Base-by-base conservation (phyloP, 805 yeast species). In the Sugiyamaella qingdaonensis region DNA sequence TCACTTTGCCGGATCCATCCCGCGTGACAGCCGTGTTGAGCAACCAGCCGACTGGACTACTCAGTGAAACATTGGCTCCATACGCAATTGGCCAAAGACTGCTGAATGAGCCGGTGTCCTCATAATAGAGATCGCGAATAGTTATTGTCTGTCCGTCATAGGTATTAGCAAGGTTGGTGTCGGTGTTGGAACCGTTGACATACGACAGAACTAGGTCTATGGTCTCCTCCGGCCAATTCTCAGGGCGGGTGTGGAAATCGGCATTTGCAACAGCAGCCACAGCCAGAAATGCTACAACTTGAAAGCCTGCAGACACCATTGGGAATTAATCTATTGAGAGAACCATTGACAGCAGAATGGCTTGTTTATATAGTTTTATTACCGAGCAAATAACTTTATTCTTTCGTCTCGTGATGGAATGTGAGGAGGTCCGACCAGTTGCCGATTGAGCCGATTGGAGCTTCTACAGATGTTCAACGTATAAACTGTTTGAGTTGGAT, bases 1-100 rank as follows among this genome's bases (percentile, higher is more conserved):
- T 48, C 13, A 48, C 45, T 32, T 48, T 35, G 3, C 51, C 51
- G 19, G 51, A 48, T 2, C 45, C 34, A 5, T 48, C 35, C 11
- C 51, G 43, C 2, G 43, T 36, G 13, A 48, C 51, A n/a, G 39
- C 32, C 11, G 51, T 37, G 19, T 48, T 48, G 34, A 48, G 45
- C 48, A 48, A 21, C 51, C 51, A 48, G 4, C 51, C 51, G 18
- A 48, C 35, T 7, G 51, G 51, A 33, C 45, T 37, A 36, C 45
- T 35, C 33, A 48, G 33, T 5, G 51, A 18, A 3, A 48, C 51
- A 35, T 48, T 48, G 31, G 51, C 51, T 10, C 39, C 51, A 35
- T 8, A 48, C 5, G 51, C 51, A 10, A 48, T 32, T n/a, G 51
- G 51, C 51, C 51, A 48, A 4, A 48, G 21, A 13, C 46, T 35